phyloP scores from a whole-genome alignment of 129 eudicot species.

The Glebionis coronaria region DNA sequence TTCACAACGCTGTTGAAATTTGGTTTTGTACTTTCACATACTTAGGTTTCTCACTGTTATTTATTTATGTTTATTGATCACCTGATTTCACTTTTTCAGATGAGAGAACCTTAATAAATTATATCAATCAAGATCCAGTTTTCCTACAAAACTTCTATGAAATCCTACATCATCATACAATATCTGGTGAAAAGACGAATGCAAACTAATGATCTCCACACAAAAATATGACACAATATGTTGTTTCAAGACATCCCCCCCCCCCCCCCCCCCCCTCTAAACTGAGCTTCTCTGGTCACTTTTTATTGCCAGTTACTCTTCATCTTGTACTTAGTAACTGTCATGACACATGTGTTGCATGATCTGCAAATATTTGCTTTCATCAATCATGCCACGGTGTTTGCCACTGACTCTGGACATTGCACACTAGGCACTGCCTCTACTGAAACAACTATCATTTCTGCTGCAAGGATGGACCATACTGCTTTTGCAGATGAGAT shows the following conservation, averaged over 20 bases:
- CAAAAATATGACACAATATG: background rate
- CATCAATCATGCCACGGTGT: background rate
- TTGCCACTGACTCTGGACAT: background rate
- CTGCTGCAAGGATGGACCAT: too few relatives aligned
- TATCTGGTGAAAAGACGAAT: constrained; percentile 2
- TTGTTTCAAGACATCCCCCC: background rate
- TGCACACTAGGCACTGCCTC: background rate
- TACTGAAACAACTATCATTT: too few relatives aligned
- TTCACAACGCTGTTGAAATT: too few relatives aligned
- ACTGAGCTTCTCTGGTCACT: background rate
- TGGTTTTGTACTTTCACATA: too few relatives aligned
- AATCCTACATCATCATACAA: background rate
- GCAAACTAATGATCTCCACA: background rate
- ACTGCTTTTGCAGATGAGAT: too few relatives aligned
- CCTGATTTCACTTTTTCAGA: too few relatives aligned
- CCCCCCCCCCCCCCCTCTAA: too few relatives aligned
- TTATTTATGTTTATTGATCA: too few relatives aligned
- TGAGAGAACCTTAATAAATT: too few relatives aligned
- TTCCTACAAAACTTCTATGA: background rate
- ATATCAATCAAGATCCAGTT: background rate
- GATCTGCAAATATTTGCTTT: constrained; percentile 2
- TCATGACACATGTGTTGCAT: background rate
- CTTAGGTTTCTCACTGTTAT: too few relatives aligned
- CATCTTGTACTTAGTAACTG: background rate
- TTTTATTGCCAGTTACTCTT: constrained; percentile 1